Evolutionary conservation across 1,284 basidiomycete genomes (phyloP).

Genomic region (Moesziomyces globuligerus): DNA sequence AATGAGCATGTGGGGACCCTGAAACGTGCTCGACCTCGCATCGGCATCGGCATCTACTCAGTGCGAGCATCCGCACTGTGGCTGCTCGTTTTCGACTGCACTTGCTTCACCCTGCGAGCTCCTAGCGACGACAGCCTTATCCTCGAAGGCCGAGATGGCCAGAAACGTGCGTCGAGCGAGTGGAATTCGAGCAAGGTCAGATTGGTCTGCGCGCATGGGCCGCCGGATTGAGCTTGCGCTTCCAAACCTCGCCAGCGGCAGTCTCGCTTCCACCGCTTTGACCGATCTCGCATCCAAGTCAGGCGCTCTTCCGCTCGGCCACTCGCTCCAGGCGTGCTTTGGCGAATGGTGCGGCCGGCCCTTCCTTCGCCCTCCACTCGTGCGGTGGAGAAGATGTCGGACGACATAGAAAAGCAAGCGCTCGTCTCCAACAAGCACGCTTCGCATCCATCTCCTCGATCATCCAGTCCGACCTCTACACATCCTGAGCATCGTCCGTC

Average conservation of each 20-base stretch:
- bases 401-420: conserved; percentile 41
- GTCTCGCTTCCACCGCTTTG: conserved; percentile 10
- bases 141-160: no score
- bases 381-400: conserved; percentile 20
- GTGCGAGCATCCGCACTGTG: not conserved
- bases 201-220: conserved; percentile 9
- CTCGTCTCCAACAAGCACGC: not conserved
- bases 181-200: no score
- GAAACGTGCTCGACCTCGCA: not conserved
- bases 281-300: not conserved
- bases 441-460: not conserved
- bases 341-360: conserved; percentile 5
- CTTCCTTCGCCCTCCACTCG: conserved; percentile 1
- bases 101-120: no score
- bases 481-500: not conserved
- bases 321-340: not conserved
- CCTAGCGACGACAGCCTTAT: no score
- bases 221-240: not conserved
- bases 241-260: not conserved
- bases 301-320: not conserved
- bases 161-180: not conserved
- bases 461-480: not conserved
- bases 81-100: conserved; percentile 5
- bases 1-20: conserved; percentile 1
- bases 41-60: not conserved